Percentiles rank a stretch among this genome's conserved stretches.
Evolutionary conservation across 2,329 filamentous ascomycete genomes (phyloP).

Genomic region (Pochonia chlamydosporia): DNA sequence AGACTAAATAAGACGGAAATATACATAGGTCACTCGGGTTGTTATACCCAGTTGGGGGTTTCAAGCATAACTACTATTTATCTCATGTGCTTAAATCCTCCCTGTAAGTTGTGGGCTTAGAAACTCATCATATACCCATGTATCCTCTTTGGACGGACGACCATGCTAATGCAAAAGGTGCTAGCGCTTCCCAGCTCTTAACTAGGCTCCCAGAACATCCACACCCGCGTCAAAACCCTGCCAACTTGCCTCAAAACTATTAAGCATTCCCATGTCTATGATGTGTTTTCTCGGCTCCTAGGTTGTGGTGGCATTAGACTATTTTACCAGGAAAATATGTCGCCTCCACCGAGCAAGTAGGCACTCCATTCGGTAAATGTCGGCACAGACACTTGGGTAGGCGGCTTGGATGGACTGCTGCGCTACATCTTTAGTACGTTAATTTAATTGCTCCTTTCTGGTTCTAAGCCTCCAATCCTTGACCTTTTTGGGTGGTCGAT

Average conservation of each 20-base stretch:
- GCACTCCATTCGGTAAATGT: slow-evolving; percentile 1
- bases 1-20: too few relatives aligned
- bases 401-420: too few relatives aligned
- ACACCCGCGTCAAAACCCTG: slow-evolving; percentile 5
- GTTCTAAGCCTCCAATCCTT: neutral
- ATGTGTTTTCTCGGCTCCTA: slow-evolving; percentile 3
- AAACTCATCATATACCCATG: slow-evolving; percentile 2
- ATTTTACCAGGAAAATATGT: slow-evolving; percentile 1
- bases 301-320: neutral
- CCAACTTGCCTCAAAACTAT: slow-evolving; percentile 6
- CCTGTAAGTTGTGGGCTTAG: neutral
- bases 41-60: neutral
- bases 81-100: neutral
- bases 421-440: too few relatives aligned
- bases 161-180: slow-evolving; percentile 9
- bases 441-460: too few relatives aligned
- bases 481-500: neutral
- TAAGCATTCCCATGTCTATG: slow-evolving; percentile 6
- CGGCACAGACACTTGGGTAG: too few relatives aligned
- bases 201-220: slow-evolving; percentile 4
- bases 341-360: slow-evolving; percentile 1
- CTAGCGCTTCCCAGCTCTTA: neutral
- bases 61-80: neutral
- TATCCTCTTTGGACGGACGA: slow-evolving; percentile 7
- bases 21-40: too few relatives aligned